Evolutionary conservation across 805 yeast species (phyloP).

Genomic region (Lipomyces kockii): DNA sequence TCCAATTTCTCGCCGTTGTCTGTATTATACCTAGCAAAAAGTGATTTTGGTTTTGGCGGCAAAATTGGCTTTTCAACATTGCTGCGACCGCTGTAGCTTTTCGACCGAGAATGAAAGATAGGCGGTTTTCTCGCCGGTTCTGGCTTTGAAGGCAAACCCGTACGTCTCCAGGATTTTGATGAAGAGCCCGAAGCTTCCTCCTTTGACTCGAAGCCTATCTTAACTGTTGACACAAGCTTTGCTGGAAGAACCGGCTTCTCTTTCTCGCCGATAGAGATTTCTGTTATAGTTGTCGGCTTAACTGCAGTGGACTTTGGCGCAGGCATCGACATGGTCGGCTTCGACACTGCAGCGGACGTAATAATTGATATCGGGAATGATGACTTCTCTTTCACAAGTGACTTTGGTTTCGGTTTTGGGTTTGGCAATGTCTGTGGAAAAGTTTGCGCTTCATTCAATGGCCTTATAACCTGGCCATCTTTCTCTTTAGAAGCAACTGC

Average conservation of each 20-base stretch:
- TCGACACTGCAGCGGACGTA: not conserved
- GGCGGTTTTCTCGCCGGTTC: not conserved
- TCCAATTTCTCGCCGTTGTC: not conserved
- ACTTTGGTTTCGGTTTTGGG: not conserved
- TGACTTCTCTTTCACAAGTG: not conserved
- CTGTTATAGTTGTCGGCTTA: not conserved
- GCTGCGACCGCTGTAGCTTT: conserved; percentile 2
- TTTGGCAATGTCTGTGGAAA: conserved; percentile 4
- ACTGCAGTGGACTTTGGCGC: not conserved
- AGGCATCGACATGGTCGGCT: not conserved
- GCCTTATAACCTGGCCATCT: not conserved
- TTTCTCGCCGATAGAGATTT: not conserved
- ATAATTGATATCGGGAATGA: not conserved
- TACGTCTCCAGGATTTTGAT: not conserved
- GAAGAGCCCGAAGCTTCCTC: not conserved
- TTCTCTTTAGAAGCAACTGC: not conserved
- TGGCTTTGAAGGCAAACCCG: not conserved
- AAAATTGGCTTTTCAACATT: not conserved
- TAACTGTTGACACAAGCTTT: not conserved
- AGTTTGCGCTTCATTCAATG: not conserved
- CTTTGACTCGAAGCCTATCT: not conserved
- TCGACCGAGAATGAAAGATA: conserved; percentile 10
- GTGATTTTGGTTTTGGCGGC: conserved; percentile 4
- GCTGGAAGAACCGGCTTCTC: not conserved
- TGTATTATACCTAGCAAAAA: not conserved